Evolutionary conservation across 495 filamentous ascomycete species (phyloP), one percentile per base, ranked within the genome.

Genomic region (Aspergillus egyptiacus): DNA sequence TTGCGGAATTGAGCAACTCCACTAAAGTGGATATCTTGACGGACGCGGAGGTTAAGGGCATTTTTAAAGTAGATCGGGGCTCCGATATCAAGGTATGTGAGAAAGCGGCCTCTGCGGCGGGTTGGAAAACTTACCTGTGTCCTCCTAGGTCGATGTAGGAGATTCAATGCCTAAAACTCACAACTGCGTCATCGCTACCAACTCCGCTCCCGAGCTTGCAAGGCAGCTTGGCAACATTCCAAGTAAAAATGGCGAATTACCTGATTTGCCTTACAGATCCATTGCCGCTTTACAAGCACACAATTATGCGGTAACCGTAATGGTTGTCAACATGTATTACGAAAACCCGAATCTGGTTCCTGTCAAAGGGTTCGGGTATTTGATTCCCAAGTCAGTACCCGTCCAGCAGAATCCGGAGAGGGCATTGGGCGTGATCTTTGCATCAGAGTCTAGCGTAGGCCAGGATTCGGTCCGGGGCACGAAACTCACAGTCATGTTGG

Each of bases 401-500:
- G 70, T 66, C 46, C 75, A 79, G 5, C 71, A 86, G 52, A 98
- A 97, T 62, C 86, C 89, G 2, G 89, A 96, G 61, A 70, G 78
- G 35, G 85, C 84, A 2, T 81, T 99, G 22, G 93, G 93, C 35
- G 90, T 96, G 30, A 82, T 96, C 48, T 96, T 97, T 63, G 91
- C 95, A 58, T 86, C 84, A 1, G 79, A 89, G 38, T 75, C 85
- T 37, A 73, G 71, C 13, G 50, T 66, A 39, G 73, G 67, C 11
- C 76, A 80, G 57, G 79, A 82, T 36, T 64, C 70, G 19, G 71
- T 64, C 8, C 62, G 65, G 0, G 89, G 88, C 24, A 96, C 89
- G 13, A 96, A 95, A 61, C 63, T 99, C 24, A 96, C 91, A 11
- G 86, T 97, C 42, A 95, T 99, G 86, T 66, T 97, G 18, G 93